Conservation (phyloP, 805 yeast species). For the Saccharomycopsis olivae region DNA sequence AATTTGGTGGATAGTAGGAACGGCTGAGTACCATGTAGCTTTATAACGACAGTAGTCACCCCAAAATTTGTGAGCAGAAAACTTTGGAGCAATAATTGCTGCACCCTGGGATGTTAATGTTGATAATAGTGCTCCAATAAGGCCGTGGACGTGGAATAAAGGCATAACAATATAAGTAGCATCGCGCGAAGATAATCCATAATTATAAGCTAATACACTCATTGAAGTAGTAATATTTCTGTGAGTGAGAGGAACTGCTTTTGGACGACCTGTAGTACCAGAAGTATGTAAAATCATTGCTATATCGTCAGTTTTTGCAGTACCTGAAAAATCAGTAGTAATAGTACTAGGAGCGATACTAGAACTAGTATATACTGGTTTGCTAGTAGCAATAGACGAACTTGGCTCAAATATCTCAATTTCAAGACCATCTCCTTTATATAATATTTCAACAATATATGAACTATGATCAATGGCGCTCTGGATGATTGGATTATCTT, state of each 20-base stretch:
- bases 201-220: constrained; percentile 47
- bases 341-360: too few relatives aligned
- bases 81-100: constrained; percentile 49
- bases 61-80: constrained; percentile 57
- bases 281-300: constrained; percentile 64
- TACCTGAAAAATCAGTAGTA: constrained; percentile 28
- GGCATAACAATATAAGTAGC: constrained; percentile 65
- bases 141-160: constrained; percentile 66
- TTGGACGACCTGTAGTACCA: constrained; percentile 71
- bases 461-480: constrained; percentile 40
- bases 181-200: constrained; percentile 38
- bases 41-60: constrained; percentile 35
- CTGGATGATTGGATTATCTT: constrained; percentile 27
- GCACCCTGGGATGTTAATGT: constrained; percentile 52
- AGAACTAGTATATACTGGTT: too few relatives aligned
- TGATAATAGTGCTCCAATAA: constrained; percentile 54
- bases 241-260: constrained; percentile 65
- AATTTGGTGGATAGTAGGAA: constrained; percentile 67
- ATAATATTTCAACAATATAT: constrained; percentile 44
- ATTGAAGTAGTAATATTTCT: constrained; percentile 50
- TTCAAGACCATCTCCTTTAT: constrained; percentile 36
- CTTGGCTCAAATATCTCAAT: constrained; percentile 25
- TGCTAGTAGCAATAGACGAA: background rate
- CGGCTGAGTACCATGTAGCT: constrained; percentile 69
- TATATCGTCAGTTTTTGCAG: constrained; percentile 37